Conservation (phyloP, 164 flowering plant genomes). For the Vitis rotundifolia region DNA sequence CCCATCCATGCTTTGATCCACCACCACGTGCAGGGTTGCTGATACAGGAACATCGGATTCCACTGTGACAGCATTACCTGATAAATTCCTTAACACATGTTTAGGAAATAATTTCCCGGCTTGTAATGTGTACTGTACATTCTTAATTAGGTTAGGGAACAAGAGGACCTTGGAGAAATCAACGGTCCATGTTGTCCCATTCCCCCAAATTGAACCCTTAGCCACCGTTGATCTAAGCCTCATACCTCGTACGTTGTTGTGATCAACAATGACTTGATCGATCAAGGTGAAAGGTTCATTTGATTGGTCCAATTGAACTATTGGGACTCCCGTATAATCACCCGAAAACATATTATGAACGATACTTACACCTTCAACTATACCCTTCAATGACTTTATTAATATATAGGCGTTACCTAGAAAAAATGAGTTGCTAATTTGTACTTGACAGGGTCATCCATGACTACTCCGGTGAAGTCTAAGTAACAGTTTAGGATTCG, state of each 20-base stretch:
- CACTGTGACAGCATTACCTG: conserved; percentile 15
- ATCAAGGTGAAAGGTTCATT: neutral
- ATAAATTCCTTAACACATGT: conserved; percentile 10
- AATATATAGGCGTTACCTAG: conserved; percentile 18
- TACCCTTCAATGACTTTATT: conserved; percentile 14
- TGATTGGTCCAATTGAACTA: conserved; percentile 15
- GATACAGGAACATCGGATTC: conserved; percentile 11
- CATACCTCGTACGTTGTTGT: conserved; percentile 19
- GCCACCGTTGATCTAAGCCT: conserved; percentile 16
- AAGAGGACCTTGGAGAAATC: conserved; percentile 18
- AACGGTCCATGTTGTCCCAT: conserved; percentile 20
- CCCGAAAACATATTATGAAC: conserved; percentile 28
- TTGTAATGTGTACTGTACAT: conserved; percentile 19
- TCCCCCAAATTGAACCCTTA: conserved; percentile 8
- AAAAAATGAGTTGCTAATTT: conserved; percentile 19
- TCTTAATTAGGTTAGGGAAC: conserved; percentile 15
- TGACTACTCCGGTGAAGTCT: conserved; percentile 24
- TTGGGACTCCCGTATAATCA: conserved; percentile 6
- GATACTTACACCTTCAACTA: neutral
- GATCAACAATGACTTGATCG: conserved; percentile 22
- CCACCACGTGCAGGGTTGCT: conserved; percentile 15
- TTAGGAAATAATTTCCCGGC: conserved; percentile 8
- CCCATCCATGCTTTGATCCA: conserved; percentile 9
- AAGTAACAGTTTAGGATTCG: conserved; percentile 22
- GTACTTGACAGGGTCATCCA: conserved; percentile 28